Conservation (phyloP, 202 grass and related monocot genomes). For the Zizania palustris region DNA sequence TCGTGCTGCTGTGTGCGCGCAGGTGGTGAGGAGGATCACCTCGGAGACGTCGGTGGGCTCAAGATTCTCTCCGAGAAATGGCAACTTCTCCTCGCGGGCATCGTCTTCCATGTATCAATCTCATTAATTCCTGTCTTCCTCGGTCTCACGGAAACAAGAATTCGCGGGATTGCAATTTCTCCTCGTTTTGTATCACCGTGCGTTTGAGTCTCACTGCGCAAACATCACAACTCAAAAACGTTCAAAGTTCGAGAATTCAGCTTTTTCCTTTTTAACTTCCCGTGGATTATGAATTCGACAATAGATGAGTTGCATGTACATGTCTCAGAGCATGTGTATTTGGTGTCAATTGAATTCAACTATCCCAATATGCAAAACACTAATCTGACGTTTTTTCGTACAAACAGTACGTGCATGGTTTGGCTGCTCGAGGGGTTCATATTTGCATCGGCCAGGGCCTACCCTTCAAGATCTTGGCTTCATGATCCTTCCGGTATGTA, state of each 20-base stretch:
- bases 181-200: background rate
- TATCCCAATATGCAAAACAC: background rate
- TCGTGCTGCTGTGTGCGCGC: background rate
- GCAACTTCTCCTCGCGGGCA: constrained; percentile 71
- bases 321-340: background rate
- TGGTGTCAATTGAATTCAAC: background rate
- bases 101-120: constrained; percentile 67
- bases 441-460: constrained; percentile 80
- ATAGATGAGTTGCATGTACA: background rate
- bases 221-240: background rate
- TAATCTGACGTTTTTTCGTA: constrained; percentile 6
- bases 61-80: constrained; percentile 84
- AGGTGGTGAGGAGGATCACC: constrained; percentile 74
- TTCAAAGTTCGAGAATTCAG: background rate
- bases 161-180: background rate
- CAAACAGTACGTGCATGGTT: constrained; percentile 76
- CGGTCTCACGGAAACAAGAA: background rate
- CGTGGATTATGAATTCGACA: too few relatives aligned
- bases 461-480: constrained; percentile 78
- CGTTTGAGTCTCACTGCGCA: background rate
- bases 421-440: constrained; percentile 88
- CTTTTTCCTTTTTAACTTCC: background rate
- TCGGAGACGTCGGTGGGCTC: constrained; percentile 67
- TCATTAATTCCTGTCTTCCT: background rate
- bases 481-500: constrained; percentile 69